Base-by-base conservation (phyloP, 2,329 filamentous ascomycete species). In the Chaetomium strumarium region DNA sequence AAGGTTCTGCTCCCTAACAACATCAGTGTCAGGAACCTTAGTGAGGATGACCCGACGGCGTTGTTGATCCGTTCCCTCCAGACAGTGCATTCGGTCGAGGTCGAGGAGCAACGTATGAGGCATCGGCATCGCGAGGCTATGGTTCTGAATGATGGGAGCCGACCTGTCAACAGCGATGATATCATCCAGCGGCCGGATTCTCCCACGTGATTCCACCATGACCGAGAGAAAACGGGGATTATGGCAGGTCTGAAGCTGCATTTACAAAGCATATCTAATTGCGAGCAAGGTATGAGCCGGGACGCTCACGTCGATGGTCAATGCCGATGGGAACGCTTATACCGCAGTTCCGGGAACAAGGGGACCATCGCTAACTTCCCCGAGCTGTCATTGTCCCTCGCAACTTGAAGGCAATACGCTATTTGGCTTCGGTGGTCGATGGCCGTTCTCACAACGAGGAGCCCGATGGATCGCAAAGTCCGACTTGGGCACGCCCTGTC, bases 61-160 rank as follows among this genome's bases (percentile, higher is more conserved):
- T 62, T 61, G 38, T 58, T 62, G 48, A 65, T 68, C 53, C 69
- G 44, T 63, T 72, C 49, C 62, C 68, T 30, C 64, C 75, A 55
- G 78, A 81, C 52, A 38, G 39, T 20, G 40, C 78, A 81, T 65
- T 82, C 75, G 54, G 74, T 70, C 7, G 83, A 83, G 54, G 74
- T 70, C 7, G 83, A 83, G 64, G 88, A 92, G 66, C 84, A 88
- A 62, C 80, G 85, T 49, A 74, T 91, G 55, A 76, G 90, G 55
- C 79, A 90, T 58, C 79, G 88, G 46, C 80, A 92, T 64, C 79
- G 90, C 59, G 90, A 96, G 71, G 90, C 90, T 5, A 91, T 96
- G 80, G 90, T 96, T 17, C 74, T 96, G 52, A 92, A 90, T 63
- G 90, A 95, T 63, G 88, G 88, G n/a, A 88, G 81, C 19, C 78